Percentiles rank a stretch among this genome's conserved stretches.
These are phyloP conservation scores for Diversispora epigaea DNA, from an alignment of 192 early-diverging fungal genomes.

Conservation along the genomic window DNA sequence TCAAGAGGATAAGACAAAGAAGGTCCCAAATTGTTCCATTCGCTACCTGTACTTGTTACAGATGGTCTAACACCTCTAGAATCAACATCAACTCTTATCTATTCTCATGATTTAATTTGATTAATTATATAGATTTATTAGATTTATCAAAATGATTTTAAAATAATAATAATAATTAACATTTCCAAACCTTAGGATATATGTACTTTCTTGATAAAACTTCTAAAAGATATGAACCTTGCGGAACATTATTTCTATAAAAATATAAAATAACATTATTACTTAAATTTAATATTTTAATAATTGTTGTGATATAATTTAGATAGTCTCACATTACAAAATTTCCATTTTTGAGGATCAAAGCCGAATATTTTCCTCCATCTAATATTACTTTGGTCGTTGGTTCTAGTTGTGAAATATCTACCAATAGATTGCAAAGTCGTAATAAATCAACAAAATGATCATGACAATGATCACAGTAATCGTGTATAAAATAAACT, in stretches of 20 bases:
- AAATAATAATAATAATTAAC: background rate
- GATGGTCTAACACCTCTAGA: conserved; percentile 40
- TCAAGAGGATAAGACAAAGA: conserved; percentile 47
- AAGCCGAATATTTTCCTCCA: conserved; percentile 48
- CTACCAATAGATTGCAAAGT: too few relatives aligned
- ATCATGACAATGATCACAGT: too few relatives aligned
- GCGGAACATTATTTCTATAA: conserved; percentile 45
- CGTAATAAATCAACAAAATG: too few relatives aligned
- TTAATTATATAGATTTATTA: too few relatives aligned
- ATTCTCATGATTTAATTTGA: too few relatives aligned
- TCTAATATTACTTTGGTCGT: conserved; percentile 44
- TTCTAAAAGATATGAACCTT: conserved; percentile 55
- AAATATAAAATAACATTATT: conserved; percentile 1
- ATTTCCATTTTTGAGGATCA: conserved; percentile 45
- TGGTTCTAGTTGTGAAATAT: conserved; percentile 38
- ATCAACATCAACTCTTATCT: conserved; percentile 52
- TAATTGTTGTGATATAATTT: background rate
- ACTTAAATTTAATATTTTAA: background rate
- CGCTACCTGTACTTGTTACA: conserved; percentile 44
- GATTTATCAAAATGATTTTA: too few relatives aligned
- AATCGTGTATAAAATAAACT: too few relatives aligned
- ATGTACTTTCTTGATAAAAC: conserved; percentile 51
- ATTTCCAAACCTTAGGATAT: conserved; percentile 48
- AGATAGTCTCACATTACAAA: conserved; percentile 46
- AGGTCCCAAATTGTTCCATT: conserved; percentile 50